Percentiles rank a stretch among this genome's conserved stretches.
Conservation (phyloP, 73 alveolate species). For the Symbiodinium natans region DNA sequence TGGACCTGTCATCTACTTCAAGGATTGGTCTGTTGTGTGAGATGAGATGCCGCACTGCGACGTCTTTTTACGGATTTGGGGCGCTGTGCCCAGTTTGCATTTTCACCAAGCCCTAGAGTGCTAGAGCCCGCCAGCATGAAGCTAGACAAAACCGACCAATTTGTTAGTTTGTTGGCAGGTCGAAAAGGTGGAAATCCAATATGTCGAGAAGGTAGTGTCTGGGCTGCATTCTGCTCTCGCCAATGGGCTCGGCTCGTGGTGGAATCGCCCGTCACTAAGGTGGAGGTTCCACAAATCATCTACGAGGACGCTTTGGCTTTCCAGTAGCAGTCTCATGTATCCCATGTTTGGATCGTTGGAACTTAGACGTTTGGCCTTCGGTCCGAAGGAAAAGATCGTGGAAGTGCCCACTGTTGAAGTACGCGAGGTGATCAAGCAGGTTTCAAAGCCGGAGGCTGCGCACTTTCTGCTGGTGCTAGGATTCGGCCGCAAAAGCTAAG, state of each 20-base stretch:
- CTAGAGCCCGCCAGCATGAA: too few relatives aligned
- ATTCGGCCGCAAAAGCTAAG: neutral
- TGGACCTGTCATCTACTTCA: too few relatives aligned
- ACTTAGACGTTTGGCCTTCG: too few relatives aligned
- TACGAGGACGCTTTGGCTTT: constrained; percentile 49
- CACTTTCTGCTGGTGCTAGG: neutral
- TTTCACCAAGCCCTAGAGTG: too few relatives aligned
- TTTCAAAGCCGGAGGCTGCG: constrained; percentile 43
- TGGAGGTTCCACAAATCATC: constrained; percentile 83
- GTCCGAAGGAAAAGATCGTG: constrained; percentile 43
- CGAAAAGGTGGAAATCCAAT: constrained; percentile 50
- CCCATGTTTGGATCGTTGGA: too few relatives aligned
- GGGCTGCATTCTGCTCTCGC: neutral
- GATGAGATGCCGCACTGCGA: too few relatives aligned
- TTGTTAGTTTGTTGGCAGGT: constrained; percentile 18
- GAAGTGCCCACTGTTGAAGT: constrained; percentile 91
- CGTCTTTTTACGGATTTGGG: too few relatives aligned
- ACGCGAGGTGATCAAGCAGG: constrained; percentile 76
- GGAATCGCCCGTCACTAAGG: too few relatives aligned
- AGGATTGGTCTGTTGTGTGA: too few relatives aligned
- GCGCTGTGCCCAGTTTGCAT: too few relatives aligned
- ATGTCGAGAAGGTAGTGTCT: constrained; percentile 36
- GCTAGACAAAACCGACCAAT: too few relatives aligned
- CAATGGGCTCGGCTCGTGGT: neutral
- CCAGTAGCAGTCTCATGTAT: too few relatives aligned